Base-by-base conservation (phyloP, 1,284 basidiomycete genomes). In the Naganishia cerealis region DNA sequence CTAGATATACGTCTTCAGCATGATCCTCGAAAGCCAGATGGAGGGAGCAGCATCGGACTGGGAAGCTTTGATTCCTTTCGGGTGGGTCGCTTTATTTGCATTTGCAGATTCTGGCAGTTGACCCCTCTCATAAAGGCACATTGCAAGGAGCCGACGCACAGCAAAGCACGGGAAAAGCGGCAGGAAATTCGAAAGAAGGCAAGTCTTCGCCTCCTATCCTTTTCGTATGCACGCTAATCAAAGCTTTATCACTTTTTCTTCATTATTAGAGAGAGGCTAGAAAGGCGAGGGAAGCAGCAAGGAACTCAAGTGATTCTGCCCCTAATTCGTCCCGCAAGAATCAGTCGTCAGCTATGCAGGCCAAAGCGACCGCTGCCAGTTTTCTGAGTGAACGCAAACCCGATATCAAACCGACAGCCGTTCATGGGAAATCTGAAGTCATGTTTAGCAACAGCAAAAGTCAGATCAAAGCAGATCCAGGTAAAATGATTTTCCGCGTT, bases 31-130 rank as follows among this genome's bases (percentile, higher is more conserved):
- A 55, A 42, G n/a, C 39, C 29, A n/a, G 69, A 70, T 56, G 69
- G 69, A 53, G 69, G 69, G 4, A 59, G 29, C 15, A 57, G 48
- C 5, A 66, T 46, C 43, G 69, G 69, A 26, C 26, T 70, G 1
- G 69, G 69, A 15, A 53, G 46, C 26, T 46, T 70, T n/a, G 62
- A 67, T 10, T 21, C 46, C 0, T 67, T 50, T 26, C 52, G 57
- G 13, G 66, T 67, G 33, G 55, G 66, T 55, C n/a, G 48, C 15
- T 46, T 42, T 36, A 15, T 42, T 43, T 18, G 15, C 16, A 18
- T 7, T 40, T 36, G 7, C 21, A 5, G n/a, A n/a, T 21, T 21
- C 8, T 50, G 9, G 9, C n/a, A 24, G 3, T 8, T 24, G 46
- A 33, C 52, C 15, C 15, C n/a, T 46, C 43, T 10, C 24, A 13